Base-by-base conservation (phyloP, 2,329 filamentous ascomycete species). In the Colletotrichum gigasporum region DNA sequence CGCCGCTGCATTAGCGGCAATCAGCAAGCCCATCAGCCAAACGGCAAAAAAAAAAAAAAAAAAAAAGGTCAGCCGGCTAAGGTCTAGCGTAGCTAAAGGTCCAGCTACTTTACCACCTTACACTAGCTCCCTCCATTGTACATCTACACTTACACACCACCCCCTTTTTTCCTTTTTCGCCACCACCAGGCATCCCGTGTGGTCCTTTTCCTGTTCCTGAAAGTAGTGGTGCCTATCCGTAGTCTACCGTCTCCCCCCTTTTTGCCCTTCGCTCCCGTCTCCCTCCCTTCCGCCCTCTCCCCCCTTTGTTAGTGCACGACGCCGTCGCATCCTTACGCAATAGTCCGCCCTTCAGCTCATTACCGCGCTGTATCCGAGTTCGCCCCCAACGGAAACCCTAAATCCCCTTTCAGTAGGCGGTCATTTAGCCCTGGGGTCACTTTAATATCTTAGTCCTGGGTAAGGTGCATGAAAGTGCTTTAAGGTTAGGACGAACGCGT, bases 1-100 rank as follows among this genome's bases (percentile, higher is more conserved):
- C 60, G 60, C 50, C 44, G 57, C 30, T 51, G 62, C 62, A 65
- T 65, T 65, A 65, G 62, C 58, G n/a, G 55, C 54, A 34, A 55
- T 55, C 52, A 55, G 9, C n/a, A 50, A 18, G 30, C 14, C 42
- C 41, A 42, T 35, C 42, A 57, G n/a, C 11, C 42, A 16, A 5
- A 22, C 32, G 9, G 51, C 58, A 32, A 10, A 41, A 39, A 39
- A 30, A 34, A 30, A 16, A 28, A 42, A 32, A 22, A 16, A 56
- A 16, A 28, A 42, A 32, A 22, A 16, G 47, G 22, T 42, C 42
- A 44, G 22, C 22, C 41, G 22, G 41, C 41, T 44, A n/a, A n/a
- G n/a, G n/a, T n/a, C n/a, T n/a, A n/a, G n/a, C n/a, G n/a, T n/a
- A n/a, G n/a, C n/a, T n/a, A n/a, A n/a, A n/a, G n/a, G n/a, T n/a